phyloP scores from a whole-genome alignment of 2,329 filamentous ascomycete species.

The Colletotrichum lini region DNA sequence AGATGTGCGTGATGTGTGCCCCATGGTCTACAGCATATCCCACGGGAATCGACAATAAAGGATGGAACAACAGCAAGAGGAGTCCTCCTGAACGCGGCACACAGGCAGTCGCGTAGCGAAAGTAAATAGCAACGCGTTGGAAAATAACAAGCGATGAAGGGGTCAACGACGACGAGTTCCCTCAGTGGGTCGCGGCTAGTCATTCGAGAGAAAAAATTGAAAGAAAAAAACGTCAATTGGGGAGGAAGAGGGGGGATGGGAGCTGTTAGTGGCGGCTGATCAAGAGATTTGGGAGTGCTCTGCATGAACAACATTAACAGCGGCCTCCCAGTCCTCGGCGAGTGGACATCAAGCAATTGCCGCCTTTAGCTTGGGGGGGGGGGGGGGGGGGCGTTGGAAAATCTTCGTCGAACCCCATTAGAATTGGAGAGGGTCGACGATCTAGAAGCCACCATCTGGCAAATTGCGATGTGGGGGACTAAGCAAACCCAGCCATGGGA shows the following conservation, averaged over 20 bases:
- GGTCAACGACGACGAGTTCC: background rate
- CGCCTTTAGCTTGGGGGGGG: slow-evolving; percentile 2
- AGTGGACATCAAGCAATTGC: slow-evolving; percentile 23
- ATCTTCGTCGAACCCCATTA: slow-evolving; percentile 5
- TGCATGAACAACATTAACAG: slow-evolving; percentile 33
- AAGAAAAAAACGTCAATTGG: background rate
- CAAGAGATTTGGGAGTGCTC: slow-evolving; percentile 1
- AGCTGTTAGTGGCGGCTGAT: slow-evolving; percentile 8
- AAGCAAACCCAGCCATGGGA: background rate
- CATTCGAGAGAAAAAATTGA: background rate
- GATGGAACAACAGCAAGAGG: background rate
- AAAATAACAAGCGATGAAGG: background rate
- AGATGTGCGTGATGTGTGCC: too few relatives aligned
- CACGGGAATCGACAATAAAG: background rate
- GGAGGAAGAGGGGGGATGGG: background rate
- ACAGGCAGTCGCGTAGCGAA: background rate
- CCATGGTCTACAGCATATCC: too few relatives aligned
- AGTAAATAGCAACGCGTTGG: background rate
- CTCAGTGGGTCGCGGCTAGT: background rate
- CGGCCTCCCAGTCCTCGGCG: slow-evolving; percentile 23
- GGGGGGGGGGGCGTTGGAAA: slow-evolving; percentile 14
- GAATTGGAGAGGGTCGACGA: slow-evolving; percentile 13
- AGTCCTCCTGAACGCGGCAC: background rate
- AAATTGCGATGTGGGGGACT: slow-evolving; percentile 30
- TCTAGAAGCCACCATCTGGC: slow-evolving; percentile 28